phyloP scores from a whole-genome alignment of 768 basidiomycete species.

The Termitomyces titanicus region DNA sequence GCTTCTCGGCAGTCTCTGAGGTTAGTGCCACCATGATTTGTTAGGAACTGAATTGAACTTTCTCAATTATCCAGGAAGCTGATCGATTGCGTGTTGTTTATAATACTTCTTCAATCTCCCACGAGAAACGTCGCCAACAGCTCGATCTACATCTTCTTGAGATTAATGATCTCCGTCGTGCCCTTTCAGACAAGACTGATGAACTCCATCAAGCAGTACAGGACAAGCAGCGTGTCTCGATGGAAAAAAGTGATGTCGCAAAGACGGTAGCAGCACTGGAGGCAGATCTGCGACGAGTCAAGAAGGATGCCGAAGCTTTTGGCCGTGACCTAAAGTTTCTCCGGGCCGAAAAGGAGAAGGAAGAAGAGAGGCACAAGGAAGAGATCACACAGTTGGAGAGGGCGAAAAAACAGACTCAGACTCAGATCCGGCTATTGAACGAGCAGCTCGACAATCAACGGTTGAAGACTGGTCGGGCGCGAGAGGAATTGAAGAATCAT shows the following conservation, averaged over 20 bases:
- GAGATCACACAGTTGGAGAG: slow-evolving; percentile 57
- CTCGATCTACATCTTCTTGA: slow-evolving; percentile 70
- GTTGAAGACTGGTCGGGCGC: slow-evolving; percentile 41
- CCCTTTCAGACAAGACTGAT: slow-evolving; percentile 55
- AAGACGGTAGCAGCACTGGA: slow-evolving; percentile 67
- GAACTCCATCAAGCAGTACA: slow-evolving; percentile 62
- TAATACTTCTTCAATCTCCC: slow-evolving; percentile 55
- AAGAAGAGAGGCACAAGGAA: slow-evolving; percentile 51
- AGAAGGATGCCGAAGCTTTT: slow-evolving; percentile 72
- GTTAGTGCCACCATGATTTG: slow-evolving; percentile 32
- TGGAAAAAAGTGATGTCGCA: slow-evolving; percentile 64
- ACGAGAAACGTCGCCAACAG: slow-evolving; percentile 69
- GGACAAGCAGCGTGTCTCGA: slow-evolving; percentile 58
- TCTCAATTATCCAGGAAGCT: slow-evolving; percentile 38
- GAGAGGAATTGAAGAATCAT: slow-evolving; percentile 50
- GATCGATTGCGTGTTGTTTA: slow-evolving; percentile 63
- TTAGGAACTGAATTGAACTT: not conserved
- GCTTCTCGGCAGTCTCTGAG: slow-evolving; percentile 63
- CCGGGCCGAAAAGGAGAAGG: slow-evolving; percentile 61
- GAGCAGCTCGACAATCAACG: slow-evolving; percentile 62
- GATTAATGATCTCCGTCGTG: slow-evolving; percentile 72
- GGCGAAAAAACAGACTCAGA: slow-evolving; percentile 61
- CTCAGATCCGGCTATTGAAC: slow-evolving; percentile 60
- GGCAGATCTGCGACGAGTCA: slow-evolving; percentile 70
- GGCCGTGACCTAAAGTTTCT: slow-evolving; percentile 73